These are phyloP conservation scores for Silene coronaria DNA, from an alignment of 179 eudicot species.

Conservation along the genomic window DNA sequence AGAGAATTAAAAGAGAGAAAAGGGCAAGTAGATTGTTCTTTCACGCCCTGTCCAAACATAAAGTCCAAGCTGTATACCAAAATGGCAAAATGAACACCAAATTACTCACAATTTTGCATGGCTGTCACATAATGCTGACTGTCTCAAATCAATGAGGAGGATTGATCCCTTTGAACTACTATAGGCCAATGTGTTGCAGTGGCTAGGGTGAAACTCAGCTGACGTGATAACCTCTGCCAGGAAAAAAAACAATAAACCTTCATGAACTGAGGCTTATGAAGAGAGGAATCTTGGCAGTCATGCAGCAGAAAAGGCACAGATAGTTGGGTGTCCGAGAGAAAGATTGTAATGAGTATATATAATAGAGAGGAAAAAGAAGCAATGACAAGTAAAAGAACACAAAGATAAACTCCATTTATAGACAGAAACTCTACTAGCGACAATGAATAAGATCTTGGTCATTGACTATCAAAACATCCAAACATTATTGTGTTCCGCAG, in stretches of 20 bases:
- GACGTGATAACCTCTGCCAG: slow-evolving; percentile 53
- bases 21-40: not conserved
- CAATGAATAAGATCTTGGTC: not conserved
- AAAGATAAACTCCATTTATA: not conserved
- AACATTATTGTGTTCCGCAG: not conserved
- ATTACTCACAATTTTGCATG: slow-evolving; percentile 40
- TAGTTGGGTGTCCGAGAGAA: not conserved
- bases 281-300: not conserved
- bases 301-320: not conserved
- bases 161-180: slow-evolving; percentile 54
- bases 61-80: not conserved
- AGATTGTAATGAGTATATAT: not conserved
- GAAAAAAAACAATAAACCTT: slow-evolving; percentile 1
- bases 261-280: not conserved
- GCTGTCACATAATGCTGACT: slow-evolving; percentile 40
- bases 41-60: not conserved
- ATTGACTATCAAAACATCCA: slow-evolving; percentile 5
- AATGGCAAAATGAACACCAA: not conserved
- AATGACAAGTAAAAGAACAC: not conserved
- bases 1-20: not conserved
- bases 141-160: slow-evolving; percentile 43
- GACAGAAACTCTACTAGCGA: not conserved
- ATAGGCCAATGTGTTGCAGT: slow-evolving; percentile 47
- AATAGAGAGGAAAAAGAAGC: not conserved
- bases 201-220: slow-evolving; percentile 51